Percentiles rank a stretch among this genome's conserved stretches.
These are phyloP conservation scores for Yamadazyma sp. DNA, from an alignment of 805 yeast species.

Conservation along the genomic window DNA sequence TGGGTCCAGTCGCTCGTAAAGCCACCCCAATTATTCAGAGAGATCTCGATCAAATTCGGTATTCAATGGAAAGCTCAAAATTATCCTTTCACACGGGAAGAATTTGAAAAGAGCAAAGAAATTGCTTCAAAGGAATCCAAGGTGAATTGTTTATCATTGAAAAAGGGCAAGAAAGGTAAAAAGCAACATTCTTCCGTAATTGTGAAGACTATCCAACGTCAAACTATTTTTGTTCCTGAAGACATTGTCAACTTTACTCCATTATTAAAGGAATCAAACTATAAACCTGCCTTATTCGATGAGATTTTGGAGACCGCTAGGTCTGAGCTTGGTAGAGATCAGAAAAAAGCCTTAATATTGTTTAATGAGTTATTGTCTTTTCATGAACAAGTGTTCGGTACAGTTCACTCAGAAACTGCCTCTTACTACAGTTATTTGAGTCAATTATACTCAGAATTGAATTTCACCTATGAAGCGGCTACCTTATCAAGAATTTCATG, in stretches of 20 bases:
- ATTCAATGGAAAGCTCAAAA: conserved; percentile 71
- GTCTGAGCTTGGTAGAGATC: conserved; percentile 39
- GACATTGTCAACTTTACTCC: conserved; percentile 76
- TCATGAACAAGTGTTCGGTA: conserved; percentile 82
- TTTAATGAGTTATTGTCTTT: conserved; percentile 69
- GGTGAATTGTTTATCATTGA: conserved; percentile 21
- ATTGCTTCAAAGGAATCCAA: conserved; percentile 14
- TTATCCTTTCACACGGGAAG: conserved; percentile 49
- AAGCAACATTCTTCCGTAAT: conserved; percentile 17
- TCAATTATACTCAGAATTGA: conserved; percentile 61
- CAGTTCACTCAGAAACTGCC: conserved; percentile 76
- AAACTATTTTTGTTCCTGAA: conserved; percentile 51
- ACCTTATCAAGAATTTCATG: conserved; percentile 66
- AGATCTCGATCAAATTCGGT: conserved; percentile 75
- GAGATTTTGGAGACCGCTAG: conserved; percentile 72
- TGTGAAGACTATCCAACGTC: conserved; percentile 19
- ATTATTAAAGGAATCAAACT: conserved; percentile 67
- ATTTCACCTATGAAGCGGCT: conserved; percentile 57
- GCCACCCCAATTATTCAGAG: conserved; percentile 56
- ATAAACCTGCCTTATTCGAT: conserved; percentile 65
- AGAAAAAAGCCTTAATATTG: conserved; percentile 58
- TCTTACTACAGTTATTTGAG: conserved; percentile 66
- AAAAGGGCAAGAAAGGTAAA: conserved; percentile 30
- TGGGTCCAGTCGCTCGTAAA: conserved; percentile 43
- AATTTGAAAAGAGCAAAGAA: conserved; percentile 30